phyloP scores from a whole-genome alignment of 129 eudicot genomes.

The Arctium minus region DNA sequence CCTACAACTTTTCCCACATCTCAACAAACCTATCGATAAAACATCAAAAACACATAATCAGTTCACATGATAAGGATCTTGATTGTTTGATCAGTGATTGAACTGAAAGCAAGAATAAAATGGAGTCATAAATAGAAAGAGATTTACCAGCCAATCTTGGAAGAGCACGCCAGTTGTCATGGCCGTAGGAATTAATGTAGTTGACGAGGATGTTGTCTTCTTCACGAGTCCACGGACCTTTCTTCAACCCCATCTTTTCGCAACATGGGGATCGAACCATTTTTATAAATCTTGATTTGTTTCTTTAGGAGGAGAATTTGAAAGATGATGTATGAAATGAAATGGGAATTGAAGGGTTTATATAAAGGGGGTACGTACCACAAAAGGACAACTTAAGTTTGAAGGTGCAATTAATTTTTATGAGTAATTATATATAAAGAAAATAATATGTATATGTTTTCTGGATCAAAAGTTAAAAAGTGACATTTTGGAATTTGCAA shows the following conservation, averaged over 20 bases:
- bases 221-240: constrained; percentile 75
- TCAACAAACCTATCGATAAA: constrained; percentile 40
- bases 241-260: constrained; percentile 77
- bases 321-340: background rate
- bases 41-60: background rate
- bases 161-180: constrained; percentile 77
- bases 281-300: background rate
- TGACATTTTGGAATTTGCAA: background rate
- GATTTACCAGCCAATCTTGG: constrained; percentile 70
- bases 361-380: constrained; percentile 15
- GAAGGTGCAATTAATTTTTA: background rate
- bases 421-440: background rate
- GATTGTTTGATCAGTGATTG: background rate
- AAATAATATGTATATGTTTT: background rate
- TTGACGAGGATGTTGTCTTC: constrained; percentile 56
- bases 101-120: background rate
- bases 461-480: background rate
- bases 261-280: constrained; percentile 90
- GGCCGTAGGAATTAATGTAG: constrained; percentile 51
- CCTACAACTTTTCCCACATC: constrained; percentile 81
- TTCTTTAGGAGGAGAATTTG: background rate
- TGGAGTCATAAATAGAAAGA: background rate
- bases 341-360: constrained; percentile 1
- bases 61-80: background rate
- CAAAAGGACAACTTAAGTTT: constrained; percentile 17